Base-by-base conservation (phyloP, 2,329 filamentous ascomycete genomes). In the Bimuria novae-zelandiae region DNA sequence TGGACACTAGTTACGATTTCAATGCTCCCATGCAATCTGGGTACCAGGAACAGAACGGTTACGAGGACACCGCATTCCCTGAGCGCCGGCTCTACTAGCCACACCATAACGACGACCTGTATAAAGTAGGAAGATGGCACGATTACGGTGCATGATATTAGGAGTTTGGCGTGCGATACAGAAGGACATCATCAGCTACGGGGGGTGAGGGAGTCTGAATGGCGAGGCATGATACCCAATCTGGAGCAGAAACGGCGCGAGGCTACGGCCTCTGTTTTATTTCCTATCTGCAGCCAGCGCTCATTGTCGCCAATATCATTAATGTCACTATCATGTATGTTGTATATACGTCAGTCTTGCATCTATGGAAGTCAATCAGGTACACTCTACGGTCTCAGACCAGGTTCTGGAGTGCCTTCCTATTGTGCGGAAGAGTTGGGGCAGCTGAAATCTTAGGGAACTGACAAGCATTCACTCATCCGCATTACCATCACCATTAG, bases 31-130 rank as follows among this genome's bases (percentile, higher is more conserved):
- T 71, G 48, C 64, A 64, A 11, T 56, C 59, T n/a, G 54, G 51
- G 4, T 70, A 65, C 48, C 51, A 65, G 35, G 47, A 55, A 12
- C 66, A 64, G 39, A 51, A 51, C 29, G 62, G 61, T 7, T 73
- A 71, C 55, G 66, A 69, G 39, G 69, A 73, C 47, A 68, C 68
- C 60, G 69, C 70, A 17, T 74, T 74, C 42, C 69, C 70, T 0
- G 70, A 73, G 50, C 64, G 69, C 33, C 70, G 64, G 42, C 57
- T 72, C 47, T 74, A 69, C 54, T 73, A 44, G 54, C 22, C 29
- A 21, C 2, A 5, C 19, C 19, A 23, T 19, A 8, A 8, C 17
- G 2, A 22, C 3, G 17, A 8, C 19, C 14, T 43, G 41, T 58
- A 52, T 47, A 52, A 50, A 44, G 21, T 7, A 49, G 42, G 23